These are phyloP conservation scores for Microthlaspi erraticum DNA, from an alignment of 345 rosid genomes.

Conservation along the genomic window DNA sequence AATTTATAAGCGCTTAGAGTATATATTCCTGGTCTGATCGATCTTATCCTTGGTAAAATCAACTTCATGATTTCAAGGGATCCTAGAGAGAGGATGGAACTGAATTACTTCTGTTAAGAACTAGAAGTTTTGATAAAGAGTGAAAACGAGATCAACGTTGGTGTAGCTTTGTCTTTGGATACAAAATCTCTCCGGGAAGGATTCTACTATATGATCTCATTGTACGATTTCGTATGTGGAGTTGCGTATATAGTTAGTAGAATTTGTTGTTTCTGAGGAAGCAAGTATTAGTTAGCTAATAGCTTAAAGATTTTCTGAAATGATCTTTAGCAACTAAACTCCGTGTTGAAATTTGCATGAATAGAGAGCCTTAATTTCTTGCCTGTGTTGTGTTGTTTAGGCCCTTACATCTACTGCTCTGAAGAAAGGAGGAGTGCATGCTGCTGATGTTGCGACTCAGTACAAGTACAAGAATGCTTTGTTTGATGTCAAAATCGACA, in stretches of 20 bases:
- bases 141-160: background rate
- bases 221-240: background rate
- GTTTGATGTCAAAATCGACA: constrained; percentile 81
- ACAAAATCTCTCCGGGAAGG: constrained; percentile 1
- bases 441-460: constrained; percentile 75
- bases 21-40: background rate
- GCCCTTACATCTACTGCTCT: constrained; percentile 78
- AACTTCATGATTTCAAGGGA: background rate
- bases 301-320: background rate
- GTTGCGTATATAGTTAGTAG: too few species aligned
- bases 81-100: background rate
- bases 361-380: background rate
- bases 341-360: background rate
- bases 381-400: constrained; percentile 48
- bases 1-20: background rate
- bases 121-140: constrained; percentile 2
- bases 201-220: background rate
- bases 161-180: constrained; percentile 7
- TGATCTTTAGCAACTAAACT: background rate
- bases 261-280: too few species aligned
- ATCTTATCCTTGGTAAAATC: background rate
- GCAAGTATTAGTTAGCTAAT: too few species aligned
- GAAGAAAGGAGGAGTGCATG: constrained; percentile 78
- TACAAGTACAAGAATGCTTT: constrained; percentile 76
- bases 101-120: background rate